A percentile compares a stretch with the other conserved stretches of the same genome.
Conservation (phyloP, 2,329 filamentous ascomycete genomes). For the Aspergillus pseudoterreus region DNA sequence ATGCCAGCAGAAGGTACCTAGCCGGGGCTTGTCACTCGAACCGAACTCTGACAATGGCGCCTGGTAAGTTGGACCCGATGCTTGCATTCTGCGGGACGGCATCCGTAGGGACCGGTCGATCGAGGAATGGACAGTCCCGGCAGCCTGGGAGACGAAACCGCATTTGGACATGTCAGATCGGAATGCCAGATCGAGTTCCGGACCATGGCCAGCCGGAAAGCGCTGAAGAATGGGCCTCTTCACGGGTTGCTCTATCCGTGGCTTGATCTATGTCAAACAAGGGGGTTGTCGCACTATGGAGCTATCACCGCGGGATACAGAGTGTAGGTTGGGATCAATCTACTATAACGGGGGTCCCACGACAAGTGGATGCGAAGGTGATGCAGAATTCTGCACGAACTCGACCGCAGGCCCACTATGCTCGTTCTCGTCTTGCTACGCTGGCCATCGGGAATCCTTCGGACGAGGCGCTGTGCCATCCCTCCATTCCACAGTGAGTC, state of each 20-base stretch:
- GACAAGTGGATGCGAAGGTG: neutral
- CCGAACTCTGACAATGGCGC: neutral
- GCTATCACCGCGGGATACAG: too few species aligned
- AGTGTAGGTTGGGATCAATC: too few species aligned
- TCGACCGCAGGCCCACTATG: neutral
- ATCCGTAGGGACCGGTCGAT: neutral
- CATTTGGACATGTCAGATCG: slow-evolving; percentile 1
- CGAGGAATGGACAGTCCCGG: neutral
- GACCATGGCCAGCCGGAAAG: too few species aligned
- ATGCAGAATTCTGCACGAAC: neutral
- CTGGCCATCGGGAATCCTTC: neutral
- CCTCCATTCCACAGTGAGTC: slow-evolving; percentile 3
- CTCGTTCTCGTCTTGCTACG: neutral
- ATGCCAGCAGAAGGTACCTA: neutral
- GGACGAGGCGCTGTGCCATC: neutral
- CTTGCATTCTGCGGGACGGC: neutral
- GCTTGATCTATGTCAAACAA: too few species aligned
- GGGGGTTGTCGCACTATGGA: too few species aligned
- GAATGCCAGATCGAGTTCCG: neutral
- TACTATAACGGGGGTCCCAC: too few species aligned
- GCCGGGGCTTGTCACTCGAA: neutral
- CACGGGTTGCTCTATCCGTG: too few species aligned
- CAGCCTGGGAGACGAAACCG: neutral
- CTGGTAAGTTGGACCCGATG: too few species aligned
- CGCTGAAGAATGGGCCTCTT: neutral